These are phyloP conservation scores for Histomonas meleagridis DNA, from an alignment of 208 protist genomes.

Conservation along the genomic window DNA sequence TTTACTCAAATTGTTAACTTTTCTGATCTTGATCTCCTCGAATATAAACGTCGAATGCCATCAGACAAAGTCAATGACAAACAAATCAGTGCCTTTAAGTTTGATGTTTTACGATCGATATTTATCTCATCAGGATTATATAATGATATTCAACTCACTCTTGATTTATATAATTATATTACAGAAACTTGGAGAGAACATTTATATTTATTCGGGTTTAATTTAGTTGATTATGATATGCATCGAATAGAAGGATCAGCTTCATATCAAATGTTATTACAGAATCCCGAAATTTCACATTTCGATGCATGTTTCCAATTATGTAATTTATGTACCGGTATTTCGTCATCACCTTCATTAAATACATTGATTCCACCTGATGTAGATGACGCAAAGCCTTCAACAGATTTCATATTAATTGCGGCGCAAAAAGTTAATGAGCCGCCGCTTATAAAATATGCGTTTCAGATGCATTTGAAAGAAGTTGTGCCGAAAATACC, in stretches of 20 bases:
- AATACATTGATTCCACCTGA: neutral
- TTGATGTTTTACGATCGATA: neutral
- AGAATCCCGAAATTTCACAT: neutral
- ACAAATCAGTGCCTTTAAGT: neutral
- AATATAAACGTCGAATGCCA: neutral
- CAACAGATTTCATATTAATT: neutral
- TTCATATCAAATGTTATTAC: neutral
- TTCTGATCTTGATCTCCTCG: neutral
- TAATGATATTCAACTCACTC: neutral
- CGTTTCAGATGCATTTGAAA: neutral
- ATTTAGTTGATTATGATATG: neutral
- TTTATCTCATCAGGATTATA: neutral
- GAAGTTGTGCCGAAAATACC: neutral
- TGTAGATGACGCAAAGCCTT: neutral
- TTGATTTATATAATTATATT: neutral
- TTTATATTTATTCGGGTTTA: neutral
- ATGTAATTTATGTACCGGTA: neutral
- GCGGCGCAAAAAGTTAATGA: neutral
- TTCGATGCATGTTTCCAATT: slow-evolving; percentile 17
- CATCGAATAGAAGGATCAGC: neutral
- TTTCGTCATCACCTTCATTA: slow-evolving; percentile 20
- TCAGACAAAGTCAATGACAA: neutral
- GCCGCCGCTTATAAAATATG: neutral
- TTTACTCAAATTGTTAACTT: neutral
- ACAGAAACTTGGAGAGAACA: neutral